Conservation (phyloP, 441 rosid genomes). For the Breynia disticha region DNA sequence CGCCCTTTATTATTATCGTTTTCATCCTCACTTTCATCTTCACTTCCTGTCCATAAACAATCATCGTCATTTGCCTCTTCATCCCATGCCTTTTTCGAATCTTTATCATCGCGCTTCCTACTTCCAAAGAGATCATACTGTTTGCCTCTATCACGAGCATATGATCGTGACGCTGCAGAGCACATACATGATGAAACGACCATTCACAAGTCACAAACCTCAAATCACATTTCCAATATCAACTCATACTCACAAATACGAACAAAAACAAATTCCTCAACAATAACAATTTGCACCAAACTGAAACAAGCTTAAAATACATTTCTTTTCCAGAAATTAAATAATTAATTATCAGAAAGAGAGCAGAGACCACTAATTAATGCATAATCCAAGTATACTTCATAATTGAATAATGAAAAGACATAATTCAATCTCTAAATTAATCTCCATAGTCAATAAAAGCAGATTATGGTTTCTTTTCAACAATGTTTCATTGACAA, state of each 20-base stretch:
- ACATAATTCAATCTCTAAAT: too few relatives aligned
- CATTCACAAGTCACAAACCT: background rate
- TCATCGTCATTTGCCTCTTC: conserved; percentile 53
- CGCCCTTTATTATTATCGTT: conserved; percentile 19
- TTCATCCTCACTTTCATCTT: conserved; percentile 59
- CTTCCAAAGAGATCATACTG: conserved; percentile 64
- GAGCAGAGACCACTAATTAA: too few relatives aligned
- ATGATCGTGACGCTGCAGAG: conserved; percentile 42
- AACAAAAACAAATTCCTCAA: too few relatives aligned
- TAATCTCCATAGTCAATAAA: too few relatives aligned
- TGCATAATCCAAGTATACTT: too few relatives aligned
- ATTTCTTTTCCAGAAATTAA: too few relatives aligned
- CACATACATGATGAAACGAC: conserved; percentile 3
- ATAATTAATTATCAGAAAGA: too few relatives aligned
- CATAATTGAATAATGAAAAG: too few relatives aligned
- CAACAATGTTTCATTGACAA: background rate
- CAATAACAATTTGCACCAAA: too few relatives aligned
- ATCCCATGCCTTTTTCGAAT: conserved; percentile 62
- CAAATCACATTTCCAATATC: background rate
- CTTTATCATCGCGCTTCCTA: conserved; percentile 42
- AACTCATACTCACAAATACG: background rate
- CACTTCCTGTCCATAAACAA: conserved; percentile 75
- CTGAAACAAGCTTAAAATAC: too few relatives aligned
- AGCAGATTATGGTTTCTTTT: too few relatives aligned
- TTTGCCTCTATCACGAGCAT: conserved; percentile 38